Conservation (phyloP, 345 rosid species). For the Aegle marmelos region DNA sequence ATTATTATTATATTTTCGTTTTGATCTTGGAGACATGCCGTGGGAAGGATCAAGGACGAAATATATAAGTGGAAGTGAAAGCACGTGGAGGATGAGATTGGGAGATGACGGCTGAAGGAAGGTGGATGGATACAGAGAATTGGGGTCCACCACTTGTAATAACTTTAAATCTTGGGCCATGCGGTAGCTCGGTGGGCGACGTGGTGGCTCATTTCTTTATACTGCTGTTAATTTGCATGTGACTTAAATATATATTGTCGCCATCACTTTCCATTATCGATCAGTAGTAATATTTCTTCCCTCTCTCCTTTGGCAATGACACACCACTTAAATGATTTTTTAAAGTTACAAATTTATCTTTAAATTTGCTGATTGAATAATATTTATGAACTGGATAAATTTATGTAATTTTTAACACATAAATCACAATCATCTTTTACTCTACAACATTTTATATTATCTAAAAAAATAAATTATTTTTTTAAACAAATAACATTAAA, state of each 20-base stretch:
- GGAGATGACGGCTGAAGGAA: constrained; percentile 4
- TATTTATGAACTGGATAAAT: too few relatives aligned
- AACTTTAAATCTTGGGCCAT: neutral
- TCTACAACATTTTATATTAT: too few relatives aligned
- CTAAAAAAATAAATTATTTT: too few relatives aligned
- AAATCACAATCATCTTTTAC: too few relatives aligned
- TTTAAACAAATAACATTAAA: too few relatives aligned
- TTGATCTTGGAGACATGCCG: neutral
- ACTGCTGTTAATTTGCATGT: neutral
- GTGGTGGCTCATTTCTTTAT: neutral
- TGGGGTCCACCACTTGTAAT: neutral
- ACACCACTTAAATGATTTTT: too few relatives aligned
- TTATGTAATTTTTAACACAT: too few relatives aligned
- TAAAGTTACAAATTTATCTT: too few relatives aligned
- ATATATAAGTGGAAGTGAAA: constrained; percentile 14
- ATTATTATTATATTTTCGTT: neutral
- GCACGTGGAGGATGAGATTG: constrained; percentile 11
- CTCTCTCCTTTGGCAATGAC: too few relatives aligned
- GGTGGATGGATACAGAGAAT: constrained; percentile 17
- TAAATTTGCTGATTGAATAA: too few relatives aligned
- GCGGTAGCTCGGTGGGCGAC: neutral
- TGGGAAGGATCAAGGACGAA: neutral
- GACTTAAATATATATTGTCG: neutral
- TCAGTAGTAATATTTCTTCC: too few relatives aligned
- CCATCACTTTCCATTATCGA: neutral